Conservation (phyloP, 768 basidiomycete genomes). For the Sutorius australiensis region DNA sequence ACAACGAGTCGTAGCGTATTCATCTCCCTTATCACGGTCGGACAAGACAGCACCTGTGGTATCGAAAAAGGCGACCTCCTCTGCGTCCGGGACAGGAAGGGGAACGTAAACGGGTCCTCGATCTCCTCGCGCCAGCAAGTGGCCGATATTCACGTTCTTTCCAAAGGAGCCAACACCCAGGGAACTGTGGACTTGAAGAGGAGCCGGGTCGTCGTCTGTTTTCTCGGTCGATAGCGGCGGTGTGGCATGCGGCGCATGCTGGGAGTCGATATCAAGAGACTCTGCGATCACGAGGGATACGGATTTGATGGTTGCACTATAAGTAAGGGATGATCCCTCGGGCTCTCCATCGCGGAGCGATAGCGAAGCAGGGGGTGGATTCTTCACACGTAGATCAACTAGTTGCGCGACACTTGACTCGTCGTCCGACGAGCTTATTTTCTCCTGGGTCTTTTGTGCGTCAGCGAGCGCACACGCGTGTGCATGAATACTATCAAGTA, state of each 20-base stretch:
- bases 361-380: neutral
- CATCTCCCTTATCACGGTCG: neutral
- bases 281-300: neutral
- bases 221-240: neutral
- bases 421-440: neutral
- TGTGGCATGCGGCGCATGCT: neutral
- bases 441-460: neutral
- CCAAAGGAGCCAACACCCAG: neutral
- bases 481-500: constrained; percentile 10
- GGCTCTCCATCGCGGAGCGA: neutral
- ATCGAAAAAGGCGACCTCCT: constrained; percentile 19
- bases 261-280: neutral
- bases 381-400: neutral
- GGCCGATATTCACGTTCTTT: neutral
- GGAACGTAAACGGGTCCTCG: constrained; percentile 3
- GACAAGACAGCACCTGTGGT: neutral
- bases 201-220: neutral
- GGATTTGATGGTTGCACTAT: constrained; percentile 1
- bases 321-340: neutral
- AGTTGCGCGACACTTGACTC: neutral
- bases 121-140: constrained; percentile 1
- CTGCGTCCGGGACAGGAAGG: constrained; percentile 14
- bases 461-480: neutral
- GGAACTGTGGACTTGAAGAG: neutral
- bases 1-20: neutral